A percentile compares a stretch with the other conserved stretches of the same genome.
phyloP scores from a whole-genome alignment of 1,139 yeast species.

The Geotrichum aggregatum region DNA sequence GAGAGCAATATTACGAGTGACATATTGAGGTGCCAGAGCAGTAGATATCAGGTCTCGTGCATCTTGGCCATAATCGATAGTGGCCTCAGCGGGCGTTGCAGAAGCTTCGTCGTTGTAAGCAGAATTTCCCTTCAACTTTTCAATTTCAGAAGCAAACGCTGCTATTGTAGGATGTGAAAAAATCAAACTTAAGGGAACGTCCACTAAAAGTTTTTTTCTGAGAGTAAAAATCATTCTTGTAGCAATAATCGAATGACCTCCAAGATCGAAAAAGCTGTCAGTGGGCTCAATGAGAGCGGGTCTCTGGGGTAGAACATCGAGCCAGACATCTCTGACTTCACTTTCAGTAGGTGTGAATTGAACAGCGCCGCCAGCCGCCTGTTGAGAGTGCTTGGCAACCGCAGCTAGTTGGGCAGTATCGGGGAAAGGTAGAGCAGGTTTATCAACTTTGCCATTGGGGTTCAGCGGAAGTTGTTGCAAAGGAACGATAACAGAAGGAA shows the following conservation, averaged over 20 bases:
- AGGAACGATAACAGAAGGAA: constrained; percentile 89
- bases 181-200: constrained; percentile 82
- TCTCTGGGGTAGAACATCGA: constrained; percentile 73
- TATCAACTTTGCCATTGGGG: constrained; percentile 97
- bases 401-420: constrained; percentile 76
- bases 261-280: constrained; percentile 93
- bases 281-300: constrained; percentile 72
- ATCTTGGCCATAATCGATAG: constrained; percentile 65
- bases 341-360: constrained; percentile 59
- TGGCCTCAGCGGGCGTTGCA: constrained; percentile 30
- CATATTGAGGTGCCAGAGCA: constrained; percentile 44
- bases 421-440: constrained; percentile 95
- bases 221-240: constrained; percentile 94
- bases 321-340: constrained; percentile 76
- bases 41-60: constrained; percentile 55
- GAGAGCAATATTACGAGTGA: constrained; percentile 39
- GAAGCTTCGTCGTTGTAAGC: constrained; percentile 32
- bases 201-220: constrained; percentile 70
- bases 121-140: constrained; percentile 46
- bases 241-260: constrained; percentile 96
- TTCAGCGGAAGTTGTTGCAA: constrained; percentile 81
- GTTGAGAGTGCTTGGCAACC: constrained; percentile 46
- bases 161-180: constrained; percentile 84
- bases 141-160: constrained; percentile 71
- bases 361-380: constrained; percentile 24